Evolutionary conservation across 257 asterid genomes (phyloP), one percentile per base, ranked within the genome.

Genomic region (Solanum ossicruentum): DNA sequence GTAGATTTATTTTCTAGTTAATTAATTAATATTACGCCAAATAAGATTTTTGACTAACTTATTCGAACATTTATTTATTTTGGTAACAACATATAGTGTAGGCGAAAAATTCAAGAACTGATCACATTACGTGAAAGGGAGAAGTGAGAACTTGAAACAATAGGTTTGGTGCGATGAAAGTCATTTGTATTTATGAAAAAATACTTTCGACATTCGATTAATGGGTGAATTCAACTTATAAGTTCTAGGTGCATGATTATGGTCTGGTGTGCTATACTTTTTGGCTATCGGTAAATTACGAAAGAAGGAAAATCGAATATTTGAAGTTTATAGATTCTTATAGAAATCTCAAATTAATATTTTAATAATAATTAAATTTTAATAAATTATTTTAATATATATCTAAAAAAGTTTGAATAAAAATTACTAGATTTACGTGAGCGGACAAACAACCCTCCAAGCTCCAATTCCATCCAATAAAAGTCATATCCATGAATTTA

Each of bases 21-120:
- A 2, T 32, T 49, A 63, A 63, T 61, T 61, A 61, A 0, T 12
- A 43, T 47, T 86, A 72, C 84, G 28, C 60, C 51, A 58, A 11
- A 61, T 28, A 3, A 26, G 2, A 41, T 45, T 8, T 47, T 49
- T 57, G 20, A 57, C 75, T 4, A 52, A 54, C 23, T 28, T 45
- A 26, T 75, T 7, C 51, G 18, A 12, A 78, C 52, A 28, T 60
- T 28, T 58, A 18, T 57, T 57, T 67, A 16, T 16, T 8, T 67
- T 12, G 85, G 36, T 23, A 45, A 80, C 55, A 83, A 71, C 20
- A 3, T 57, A 57, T 49, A 84, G 88, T 80, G 84, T 87, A 84
- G 88, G 90, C 69, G 90, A 85, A 56, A 84, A 88, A 49, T 80
- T 80, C 83, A 12, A 78, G 71, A 56, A 71, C 54, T 63, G 71